Evolutionary conservation across 2,329 filamentous ascomycete genomes (phyloP).

Genomic region (Chaetomiaceae sp.): DNA sequence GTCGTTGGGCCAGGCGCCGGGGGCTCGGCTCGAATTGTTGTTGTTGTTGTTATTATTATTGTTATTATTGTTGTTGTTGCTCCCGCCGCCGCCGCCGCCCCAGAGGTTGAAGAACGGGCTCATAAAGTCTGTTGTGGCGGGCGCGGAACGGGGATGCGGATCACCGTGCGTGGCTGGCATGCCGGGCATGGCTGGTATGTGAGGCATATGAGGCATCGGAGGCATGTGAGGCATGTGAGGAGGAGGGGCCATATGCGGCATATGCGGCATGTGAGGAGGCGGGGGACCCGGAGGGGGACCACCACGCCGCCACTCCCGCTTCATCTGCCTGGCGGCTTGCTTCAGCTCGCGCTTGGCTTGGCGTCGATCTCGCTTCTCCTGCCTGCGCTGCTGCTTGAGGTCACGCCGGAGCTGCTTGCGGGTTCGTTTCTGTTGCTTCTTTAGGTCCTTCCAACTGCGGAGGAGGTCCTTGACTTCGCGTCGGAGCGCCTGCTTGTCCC

Average conservation of each 20-base stretch:
- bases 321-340: constrained; percentile 10
- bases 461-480: constrained; percentile 44
- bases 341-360: constrained; percentile 24
- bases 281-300: not conserved
- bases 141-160: not conserved
- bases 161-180: no score
- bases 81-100: not conserved
- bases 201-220: not conserved
- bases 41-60: not conserved
- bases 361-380: constrained; percentile 28
- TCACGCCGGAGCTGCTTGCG: constrained; percentile 35
- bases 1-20: constrained; percentile 37
- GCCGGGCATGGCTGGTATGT: not conserved
- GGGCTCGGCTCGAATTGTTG: constrained; percentile 11
- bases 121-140: not conserved
- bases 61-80: not conserved
- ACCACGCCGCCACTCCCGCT: constrained; percentile 1
- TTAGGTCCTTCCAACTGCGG: constrained; percentile 41
- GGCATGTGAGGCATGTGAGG: constrained; percentile 6
- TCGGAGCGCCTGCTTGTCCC: constrained; percentile 37
- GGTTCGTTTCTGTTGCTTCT: constrained; percentile 34
- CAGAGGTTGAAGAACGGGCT: not conserved
- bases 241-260: not conserved
- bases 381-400: constrained; percentile 31
- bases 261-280: not conserved